Base-by-base conservation (phyloP, 345 rosid species). In the Euclidium syriacum region DNA sequence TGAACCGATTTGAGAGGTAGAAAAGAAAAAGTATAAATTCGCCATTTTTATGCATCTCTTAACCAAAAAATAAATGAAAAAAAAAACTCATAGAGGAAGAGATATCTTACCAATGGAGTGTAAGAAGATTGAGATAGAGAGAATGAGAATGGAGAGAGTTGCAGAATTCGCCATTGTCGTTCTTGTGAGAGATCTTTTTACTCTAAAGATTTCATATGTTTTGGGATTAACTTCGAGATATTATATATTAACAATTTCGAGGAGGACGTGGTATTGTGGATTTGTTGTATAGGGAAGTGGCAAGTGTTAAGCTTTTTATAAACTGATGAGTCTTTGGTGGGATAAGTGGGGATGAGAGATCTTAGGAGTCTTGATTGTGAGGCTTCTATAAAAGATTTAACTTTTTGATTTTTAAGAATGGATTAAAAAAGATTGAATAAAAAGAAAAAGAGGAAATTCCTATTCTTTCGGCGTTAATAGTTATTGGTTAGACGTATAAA, bases 161-260 rank as follows among this genome's bases (percentile, higher is more conserved):
- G 72, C 65, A 69, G 64, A 54, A 47, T 71, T 55, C 5, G 65
- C 12, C 87, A 83, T 81, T 56, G 65, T 52, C 6, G 15, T 59
- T 68, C 30, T 40, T 43, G n/a, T 33, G 47, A 27, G 32, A 6
- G 48, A 61, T 52, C n/a, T 7, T 38, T n/a, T 33, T 2, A 43
- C 23, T 48, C 56, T 69, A 62, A 70, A 46, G 68, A 33, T 60
- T 30, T 44, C 43, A 39, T 20, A 8, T 29, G 22, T 25, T 7
- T 14, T 15, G 29, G 9, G 52, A 14, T 36, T 1, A 10, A 12
- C 62, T 38, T 38, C 0, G 26, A 46, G 64, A 55, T 59, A 49
- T 63, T 56, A 34, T 40, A 49, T 46, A 54, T 40, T 62, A 34
- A 49, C 60, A 47, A 33, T 19, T 0, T 25, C 12, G 41, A 49